These are phyloP conservation scores for Chaetomium olivaceum DNA, from an alignment of 2,329 filamentous ascomycete species.

Conservation along the genomic window DNA sequence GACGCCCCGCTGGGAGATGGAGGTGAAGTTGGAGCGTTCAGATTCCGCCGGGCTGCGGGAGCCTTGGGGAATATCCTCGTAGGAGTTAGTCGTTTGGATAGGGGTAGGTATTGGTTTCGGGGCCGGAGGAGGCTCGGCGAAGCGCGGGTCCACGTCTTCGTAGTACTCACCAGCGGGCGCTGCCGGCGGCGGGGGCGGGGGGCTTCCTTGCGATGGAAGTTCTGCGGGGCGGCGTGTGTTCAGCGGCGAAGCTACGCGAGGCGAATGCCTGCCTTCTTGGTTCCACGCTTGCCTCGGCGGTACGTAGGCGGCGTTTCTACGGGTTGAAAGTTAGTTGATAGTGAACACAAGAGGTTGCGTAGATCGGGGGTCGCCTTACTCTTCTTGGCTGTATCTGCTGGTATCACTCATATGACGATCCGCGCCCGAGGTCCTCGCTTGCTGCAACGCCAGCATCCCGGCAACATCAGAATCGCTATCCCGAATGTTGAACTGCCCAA, in stretches of 20 bases:
- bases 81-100: slow-evolving; percentile 34
- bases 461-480: slow-evolving; percentile 72
- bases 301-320: slow-evolving; percentile 53
- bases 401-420: slow-evolving; percentile 60
- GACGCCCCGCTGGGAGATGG: slow-evolving; percentile 81
- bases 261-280: slow-evolving; percentile 48
- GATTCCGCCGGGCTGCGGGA: slow-evolving; percentile 73
- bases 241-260: slow-evolving; percentile 49
- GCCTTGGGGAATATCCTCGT: slow-evolving; percentile 44
- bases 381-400: slow-evolving; percentile 71
- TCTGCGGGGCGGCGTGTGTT: slow-evolving; percentile 41
- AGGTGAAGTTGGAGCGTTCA: slow-evolving; percentile 84
- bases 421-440: slow-evolving; percentile 44
- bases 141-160: slow-evolving; percentile 90
- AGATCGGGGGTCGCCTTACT: slow-evolving; percentile 57
- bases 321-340: slow-evolving; percentile 40
- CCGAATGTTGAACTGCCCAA: slow-evolving; percentile 51
- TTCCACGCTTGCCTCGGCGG: slow-evolving; percentile 61
- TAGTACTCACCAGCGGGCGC: slow-evolving; percentile 64
- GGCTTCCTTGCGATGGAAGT: slow-evolving; percentile 39
- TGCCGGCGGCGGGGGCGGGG: slow-evolving; percentile 33
- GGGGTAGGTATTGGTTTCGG: slow-evolving; percentile 38
- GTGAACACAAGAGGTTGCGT: slow-evolving; percentile 23
- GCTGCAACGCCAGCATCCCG: slow-evolving; percentile 72
- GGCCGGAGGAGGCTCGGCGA: slow-evolving; percentile 54